A percentile compares a stretch with the other conserved stretches of the same genome.
Evolutionary conservation across 805 yeast genomes (phyloP).

Genomic region (Candida rishiriensis): DNA sequence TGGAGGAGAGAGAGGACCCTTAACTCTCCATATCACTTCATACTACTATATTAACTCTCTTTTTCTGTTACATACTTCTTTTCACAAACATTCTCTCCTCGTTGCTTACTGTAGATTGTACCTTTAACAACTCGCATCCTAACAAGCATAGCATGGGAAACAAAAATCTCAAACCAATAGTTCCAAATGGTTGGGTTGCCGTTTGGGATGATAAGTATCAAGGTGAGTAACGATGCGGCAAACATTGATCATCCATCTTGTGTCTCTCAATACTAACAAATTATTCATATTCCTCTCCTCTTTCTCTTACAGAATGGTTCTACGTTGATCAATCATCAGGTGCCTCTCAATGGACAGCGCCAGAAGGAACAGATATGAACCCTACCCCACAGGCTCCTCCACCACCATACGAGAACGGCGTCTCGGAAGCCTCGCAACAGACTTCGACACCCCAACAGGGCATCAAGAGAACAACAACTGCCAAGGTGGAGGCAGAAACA

Average conservation of each 20-base stretch:
- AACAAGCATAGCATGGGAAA: constrained; percentile 20
- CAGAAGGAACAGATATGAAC: constrained; percentile 50
- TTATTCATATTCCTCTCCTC: neutral
- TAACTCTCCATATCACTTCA: too few relatives aligned
- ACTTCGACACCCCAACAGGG: neutral
- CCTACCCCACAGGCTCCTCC: constrained; percentile 29
- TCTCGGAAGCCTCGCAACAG: neutral
- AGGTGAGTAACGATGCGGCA: constrained; percentile 21
- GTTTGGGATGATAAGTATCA: constrained; percentile 64
- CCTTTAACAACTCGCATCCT: neutral
- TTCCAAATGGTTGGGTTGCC: constrained; percentile 57
- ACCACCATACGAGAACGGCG: constrained; percentile 30
- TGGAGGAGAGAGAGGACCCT: too few relatives aligned
- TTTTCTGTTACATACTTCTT: too few relatives aligned
- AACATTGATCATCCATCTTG: neutral
- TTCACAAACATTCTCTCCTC: neutral
- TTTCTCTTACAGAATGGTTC: constrained; percentile 45
- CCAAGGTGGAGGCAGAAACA: neutral
- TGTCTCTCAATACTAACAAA: neutral
- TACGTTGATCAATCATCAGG: constrained; percentile 72
- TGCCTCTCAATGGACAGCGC: constrained; percentile 89
- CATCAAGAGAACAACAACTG: neutral
- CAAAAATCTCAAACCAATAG: constrained; percentile 21
- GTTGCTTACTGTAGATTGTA: neutral
- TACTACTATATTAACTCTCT: too few relatives aligned